phyloP scores from a whole-genome alignment of 805 yeast species.

The Metschnikowia orientalis region DNA sequence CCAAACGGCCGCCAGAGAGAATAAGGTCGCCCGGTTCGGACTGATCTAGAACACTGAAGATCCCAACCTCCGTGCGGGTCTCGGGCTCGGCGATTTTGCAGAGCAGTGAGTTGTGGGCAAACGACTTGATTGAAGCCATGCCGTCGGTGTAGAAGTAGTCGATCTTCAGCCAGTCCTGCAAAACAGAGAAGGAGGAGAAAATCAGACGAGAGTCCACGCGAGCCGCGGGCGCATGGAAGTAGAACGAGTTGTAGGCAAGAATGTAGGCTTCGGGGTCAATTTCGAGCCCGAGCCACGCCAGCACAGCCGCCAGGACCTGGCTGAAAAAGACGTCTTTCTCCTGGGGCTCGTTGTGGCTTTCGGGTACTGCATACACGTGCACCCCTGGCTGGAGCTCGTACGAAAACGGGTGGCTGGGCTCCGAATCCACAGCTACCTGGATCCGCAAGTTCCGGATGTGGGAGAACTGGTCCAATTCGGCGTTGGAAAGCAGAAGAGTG shows the following conservation, averaged over 20 bases:
- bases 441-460: constrained; percentile 13
- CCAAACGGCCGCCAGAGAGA: constrained; percentile 33
- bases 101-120: constrained; percentile 4
- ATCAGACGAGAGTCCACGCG: neutral
- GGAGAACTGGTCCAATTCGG: constrained; percentile 1
- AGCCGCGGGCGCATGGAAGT: constrained; percentile 17
- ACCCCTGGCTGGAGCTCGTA: constrained; percentile 25
- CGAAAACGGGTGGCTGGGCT: constrained; percentile 20
- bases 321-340: constrained; percentile 20
- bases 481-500: constrained; percentile 5
- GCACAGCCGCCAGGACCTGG: constrained; percentile 14
- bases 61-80: constrained; percentile 31
- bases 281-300: constrained; percentile 19
- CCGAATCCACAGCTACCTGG: constrained; percentile 9
- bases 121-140: constrained; percentile 6
- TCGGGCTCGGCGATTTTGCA: no score
- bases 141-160: constrained; percentile 12
- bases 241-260: constrained; percentile 26
- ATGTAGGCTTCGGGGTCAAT: constrained; percentile 23
- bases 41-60: constrained; percentile 29
- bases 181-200: neutral
- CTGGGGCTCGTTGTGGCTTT: constrained; percentile 8
- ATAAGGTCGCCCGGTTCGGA: constrained; percentile 32
- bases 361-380: constrained; percentile 30
- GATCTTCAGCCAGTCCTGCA: constrained; percentile 9